Base-by-base conservation (phyloP, 148 eudicot genomes). In the Nepenthes gracilis region DNA sequence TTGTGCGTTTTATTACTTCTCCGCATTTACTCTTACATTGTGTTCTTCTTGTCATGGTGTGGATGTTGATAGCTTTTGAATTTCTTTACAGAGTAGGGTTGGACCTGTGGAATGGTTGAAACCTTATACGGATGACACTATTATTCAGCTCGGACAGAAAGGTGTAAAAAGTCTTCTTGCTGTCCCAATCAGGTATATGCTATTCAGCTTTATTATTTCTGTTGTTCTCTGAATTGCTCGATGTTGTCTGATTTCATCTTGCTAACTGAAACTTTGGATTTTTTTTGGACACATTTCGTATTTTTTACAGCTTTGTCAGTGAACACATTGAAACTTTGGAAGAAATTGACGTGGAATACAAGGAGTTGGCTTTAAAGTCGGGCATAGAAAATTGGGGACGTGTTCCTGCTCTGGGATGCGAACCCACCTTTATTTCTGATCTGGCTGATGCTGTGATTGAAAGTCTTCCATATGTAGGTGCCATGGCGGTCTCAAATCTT, bases 51-150 rank as follows among this genome's bases (percentile, higher is more conserved):
- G n/a, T 52, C 15, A 52, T 52, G 2, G 55, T 52, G 14, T 5
- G 6, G 55, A 12, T 2, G 14, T n/a, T 52, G 32, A 35, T 36
- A 13, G 37, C 59, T 33, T 57, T 10, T 35, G 12, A 57, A 33
- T 36, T 3, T 43, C 62, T 40, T 36, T 3, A 59, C 82, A 92
- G 98, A 92, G 98, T 78, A 83, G 98, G 74, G 98, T 92, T 70
- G 98, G 98, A 66, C 98, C 98, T 47, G 98, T 92, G 66, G 98
- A 92, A 66, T 92, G 98, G 98, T 74, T 92, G 78, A 92, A 88
- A 75, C 98, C 98, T 35, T 92, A 92, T 68, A 92, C 98, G 32
- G 98, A 92, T 74, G 88, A 85, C 62, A 88, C 90, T 45, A 88
- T 92, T 6, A 48, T 88, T 70, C 96, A 92, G 62, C 94, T 92